These are phyloP conservation scores for Geotrichum citri-aurantii DNA, from an alignment of 1,139 yeast genomes.

Conservation along the genomic window DNA sequence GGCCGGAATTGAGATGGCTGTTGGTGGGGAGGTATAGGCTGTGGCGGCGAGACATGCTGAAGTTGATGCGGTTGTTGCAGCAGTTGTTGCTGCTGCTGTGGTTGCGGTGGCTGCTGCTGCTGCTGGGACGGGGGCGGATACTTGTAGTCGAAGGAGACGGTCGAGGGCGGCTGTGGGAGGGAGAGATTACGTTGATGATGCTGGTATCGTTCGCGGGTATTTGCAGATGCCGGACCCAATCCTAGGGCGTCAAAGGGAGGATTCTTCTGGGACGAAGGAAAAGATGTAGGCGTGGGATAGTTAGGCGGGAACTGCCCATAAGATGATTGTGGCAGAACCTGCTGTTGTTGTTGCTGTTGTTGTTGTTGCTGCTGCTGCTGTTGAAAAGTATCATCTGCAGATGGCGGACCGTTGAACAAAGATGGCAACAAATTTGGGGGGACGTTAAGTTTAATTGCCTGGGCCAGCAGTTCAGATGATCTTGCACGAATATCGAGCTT, in stretches of 20 bases:
- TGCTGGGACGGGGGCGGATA: conserved; percentile 22
- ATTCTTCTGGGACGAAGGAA: conserved; percentile 8
- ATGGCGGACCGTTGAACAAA: conserved; percentile 40
- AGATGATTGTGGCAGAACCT: not conserved
- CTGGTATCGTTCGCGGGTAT: conserved; percentile 23
- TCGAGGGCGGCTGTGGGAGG: conserved; percentile 26
- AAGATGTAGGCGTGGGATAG: not conserved
- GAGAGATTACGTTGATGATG: conserved; percentile 29
- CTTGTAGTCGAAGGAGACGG: conserved; percentile 21
- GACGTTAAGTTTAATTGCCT: conserved; percentile 57
- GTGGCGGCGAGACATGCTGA: conserved; percentile 16
- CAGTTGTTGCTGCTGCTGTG: conserved; percentile 21
- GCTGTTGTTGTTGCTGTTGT: not conserved
- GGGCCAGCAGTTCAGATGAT: conserved; percentile 55
- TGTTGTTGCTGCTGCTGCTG: conserved; percentile 3
- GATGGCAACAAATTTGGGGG: conserved; percentile 66
- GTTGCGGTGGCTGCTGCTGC: conserved; percentile 19
- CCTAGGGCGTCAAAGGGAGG: conserved; percentile 17
- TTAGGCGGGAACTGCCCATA: not conserved
- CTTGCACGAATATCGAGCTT: conserved; percentile 57
- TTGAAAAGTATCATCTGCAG: conserved; percentile 1
- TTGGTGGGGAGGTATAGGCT: conserved; percentile 1
- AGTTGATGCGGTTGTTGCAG: conserved; percentile 20
- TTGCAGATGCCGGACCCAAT: not conserved
- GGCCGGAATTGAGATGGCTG: conserved; percentile 15